phyloP scores from a whole-genome alignment of 257 asterid genomes.

The Solanum boliviense region DNA sequence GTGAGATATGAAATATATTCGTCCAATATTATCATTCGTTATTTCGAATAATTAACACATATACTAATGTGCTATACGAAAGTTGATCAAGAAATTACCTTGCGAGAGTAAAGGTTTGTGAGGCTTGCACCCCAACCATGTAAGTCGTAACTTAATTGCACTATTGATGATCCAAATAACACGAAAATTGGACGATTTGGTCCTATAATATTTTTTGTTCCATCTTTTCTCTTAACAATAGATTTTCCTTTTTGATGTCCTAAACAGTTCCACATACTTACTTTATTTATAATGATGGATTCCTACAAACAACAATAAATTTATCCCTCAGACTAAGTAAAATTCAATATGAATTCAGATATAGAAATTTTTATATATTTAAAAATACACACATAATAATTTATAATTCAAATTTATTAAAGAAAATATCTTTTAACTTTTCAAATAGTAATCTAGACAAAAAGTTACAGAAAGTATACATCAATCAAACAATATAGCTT shows the following conservation, averaged over 20 bases:
- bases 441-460: too few relatives aligned
- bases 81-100: constrained; percentile 17
- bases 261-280: background rate
- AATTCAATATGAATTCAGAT: too few relatives aligned
- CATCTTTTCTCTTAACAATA: background rate
- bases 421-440: too few relatives aligned
- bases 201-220: constrained; percentile 25
- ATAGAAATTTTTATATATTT: too few relatives aligned
- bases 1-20: too few relatives aligned
- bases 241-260: background rate
- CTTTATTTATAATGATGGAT: background rate
- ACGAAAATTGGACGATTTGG: constrained; percentile 45
- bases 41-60: too few relatives aligned
- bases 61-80: too few relatives aligned
- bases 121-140: constrained; percentile 61
- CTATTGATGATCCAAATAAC: constrained; percentile 58
- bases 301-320: background rate
- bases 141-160: constrained; percentile 34
- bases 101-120: constrained; percentile 41
- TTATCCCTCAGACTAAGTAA: background rate
- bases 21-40: too few relatives aligned
- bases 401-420: too few relatives aligned
- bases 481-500: too few relatives aligned
- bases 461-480: too few relatives aligned
- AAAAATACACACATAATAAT: too few relatives aligned